These are phyloP conservation scores for Lachnellula subtilissima DNA, from an alignment of 2,329 filamentous ascomycete species.

Conservation along the genomic window DNA sequence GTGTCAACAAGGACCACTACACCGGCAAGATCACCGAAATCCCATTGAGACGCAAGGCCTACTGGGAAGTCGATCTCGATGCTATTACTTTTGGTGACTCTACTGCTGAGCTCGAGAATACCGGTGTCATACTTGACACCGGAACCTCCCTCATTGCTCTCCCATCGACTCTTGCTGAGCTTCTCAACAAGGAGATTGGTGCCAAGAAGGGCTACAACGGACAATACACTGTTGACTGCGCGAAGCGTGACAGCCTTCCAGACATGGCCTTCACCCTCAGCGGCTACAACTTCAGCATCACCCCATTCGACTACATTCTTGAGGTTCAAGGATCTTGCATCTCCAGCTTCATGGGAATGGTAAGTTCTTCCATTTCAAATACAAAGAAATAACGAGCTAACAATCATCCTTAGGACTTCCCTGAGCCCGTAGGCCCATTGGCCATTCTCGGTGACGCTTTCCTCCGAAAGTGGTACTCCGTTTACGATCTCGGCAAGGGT, in stretches of 20 bases:
- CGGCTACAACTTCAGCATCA: conserved; percentile 90
- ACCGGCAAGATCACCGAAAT: conserved; percentile 87
- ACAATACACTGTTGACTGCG: conserved; percentile 91
- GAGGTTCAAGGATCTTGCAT: conserved; percentile 95
- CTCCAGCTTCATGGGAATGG: conserved; percentile 96
- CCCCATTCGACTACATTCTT: conserved; percentile 87
- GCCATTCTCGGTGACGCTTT: conserved; percentile 90
- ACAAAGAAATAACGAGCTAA: conserved; percentile 59
- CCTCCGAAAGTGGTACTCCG: conserved; percentile 84
- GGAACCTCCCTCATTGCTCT: conserved; percentile 97
- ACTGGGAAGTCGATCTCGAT: conserved; percentile 98
- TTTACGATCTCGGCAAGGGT: conserved; percentile 89
- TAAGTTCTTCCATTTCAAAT: conserved; percentile 40
- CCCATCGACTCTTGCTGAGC: conserved; percentile 83
- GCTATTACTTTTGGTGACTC: conserved; percentile 83
- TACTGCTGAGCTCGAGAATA: conserved; percentile 85
- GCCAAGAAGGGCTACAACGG: conserved; percentile 97
- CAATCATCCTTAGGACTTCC: conserved; percentile 61
- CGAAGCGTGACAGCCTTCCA: conserved; percentile 74
- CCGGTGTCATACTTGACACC: conserved; percentile 95
- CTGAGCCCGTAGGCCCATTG: conserved; percentile 81
- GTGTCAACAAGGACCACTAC: conserved; percentile 74
- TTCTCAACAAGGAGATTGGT: conserved; percentile 95
- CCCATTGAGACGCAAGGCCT: conserved; percentile 94
- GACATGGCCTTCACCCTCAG: conserved; percentile 87